Base-by-base conservation (phyloP, 305 asterid species). In the Vinca major region DNA sequence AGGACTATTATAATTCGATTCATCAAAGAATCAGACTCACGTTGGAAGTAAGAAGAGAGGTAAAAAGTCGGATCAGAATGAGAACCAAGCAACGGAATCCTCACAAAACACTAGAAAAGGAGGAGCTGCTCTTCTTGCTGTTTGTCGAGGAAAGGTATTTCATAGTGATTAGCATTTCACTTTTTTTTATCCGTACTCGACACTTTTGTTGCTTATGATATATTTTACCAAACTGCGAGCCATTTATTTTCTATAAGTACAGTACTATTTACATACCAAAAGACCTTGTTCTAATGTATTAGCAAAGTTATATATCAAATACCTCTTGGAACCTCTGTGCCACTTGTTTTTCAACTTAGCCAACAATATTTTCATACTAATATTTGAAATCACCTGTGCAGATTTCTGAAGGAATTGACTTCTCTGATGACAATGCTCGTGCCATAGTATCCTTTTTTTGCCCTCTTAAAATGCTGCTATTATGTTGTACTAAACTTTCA, bases 371-470 rank as follows among this genome's bases (percentile, higher is more conserved):
- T 33, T 39, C 17, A 19, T 60, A 37, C 71, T 74, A 50, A 50
- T 62, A 8, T 67, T 40, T 58, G 61, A 45, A 8, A 49, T 67
- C 52, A 52, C 65, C 66, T 72, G 54, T 85, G 82, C 85, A 93
- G 99, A 95, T 89, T 71, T 91, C 99, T 61, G 99, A 93, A 91
- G 99, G 99, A 77, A 85, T 93, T 76, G 99, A 93, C 80, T 93
- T 93, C 85, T 81, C 99, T 40, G 96, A 93, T 76, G 96, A 93
- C 74, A 87, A 89, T 81, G 99, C 99, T 75, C 86, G 99, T 70
- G 96, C 73, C 71, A 97, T 91, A 71, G 99, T 93, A 93, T 91
- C 96, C 97, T 93, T 88, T 61, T 71, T 52, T 43, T 21, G n/a
- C n/a, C n/a, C 66, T 53, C 77, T 45, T 53, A 47, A 45, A 61